Percentiles rank a stretch among this genome's conserved stretches.
phyloP scores from a whole-genome alignment of 306 rosid genomes.

The Malus fusca region DNA sequence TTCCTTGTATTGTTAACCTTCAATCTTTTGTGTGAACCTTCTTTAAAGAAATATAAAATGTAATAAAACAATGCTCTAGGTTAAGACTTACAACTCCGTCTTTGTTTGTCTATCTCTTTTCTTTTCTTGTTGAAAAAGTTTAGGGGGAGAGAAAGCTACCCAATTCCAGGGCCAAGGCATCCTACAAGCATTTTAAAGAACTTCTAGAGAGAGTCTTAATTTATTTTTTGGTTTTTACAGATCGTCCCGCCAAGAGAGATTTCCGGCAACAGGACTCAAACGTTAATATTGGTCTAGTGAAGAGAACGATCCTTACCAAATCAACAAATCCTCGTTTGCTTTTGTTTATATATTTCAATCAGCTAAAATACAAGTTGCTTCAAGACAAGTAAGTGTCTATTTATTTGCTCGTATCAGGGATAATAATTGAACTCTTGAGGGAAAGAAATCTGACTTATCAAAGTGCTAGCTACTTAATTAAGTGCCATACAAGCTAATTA shows the following conservation, averaged over 20 bases:
- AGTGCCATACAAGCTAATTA: background rate
- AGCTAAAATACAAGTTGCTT: no score
- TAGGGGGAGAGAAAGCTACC: background rate
- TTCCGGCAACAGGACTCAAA: fast-evolving
- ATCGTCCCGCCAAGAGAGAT: no score
- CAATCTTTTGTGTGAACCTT: no score
- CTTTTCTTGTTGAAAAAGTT: background rate
- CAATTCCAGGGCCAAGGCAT: background rate
- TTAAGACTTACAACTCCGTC: no score
- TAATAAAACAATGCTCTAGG: no score
- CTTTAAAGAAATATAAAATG: no score
- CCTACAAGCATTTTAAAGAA: no score
- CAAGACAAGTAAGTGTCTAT: background rate
- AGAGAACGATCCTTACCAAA: fast-evolving
- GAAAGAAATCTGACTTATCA: background rate
- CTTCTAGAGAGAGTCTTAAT: no score
- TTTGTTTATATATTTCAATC: no score
- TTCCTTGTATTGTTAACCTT: no score
- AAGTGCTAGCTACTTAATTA: background rate
- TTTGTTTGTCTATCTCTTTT: no score
- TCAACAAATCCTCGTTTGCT: fast-evolving
- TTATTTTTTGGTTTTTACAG: fast-evolving
- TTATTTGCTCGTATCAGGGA: background rate
- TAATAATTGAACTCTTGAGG: background rate
- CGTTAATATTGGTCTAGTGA: fast-evolving